Base-by-base conservation (phyloP, 768 basidiomycete species). In the Termitomyces eurrhizus region DNA sequence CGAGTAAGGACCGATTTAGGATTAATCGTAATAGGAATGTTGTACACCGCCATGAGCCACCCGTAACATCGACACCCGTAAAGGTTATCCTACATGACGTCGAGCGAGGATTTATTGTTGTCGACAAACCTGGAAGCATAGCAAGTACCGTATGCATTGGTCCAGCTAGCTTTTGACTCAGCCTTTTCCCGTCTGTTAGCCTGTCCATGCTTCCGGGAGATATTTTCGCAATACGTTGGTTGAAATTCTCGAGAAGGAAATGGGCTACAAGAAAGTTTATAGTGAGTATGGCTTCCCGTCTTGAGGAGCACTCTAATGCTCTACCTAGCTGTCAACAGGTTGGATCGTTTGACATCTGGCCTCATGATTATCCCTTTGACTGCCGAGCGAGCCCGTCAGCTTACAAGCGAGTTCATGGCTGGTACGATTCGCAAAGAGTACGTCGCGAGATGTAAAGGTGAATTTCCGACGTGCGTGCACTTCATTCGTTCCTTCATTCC, bases 1-100 rank as follows among this genome's bases (percentile, higher is more conserved):
- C n/a, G n/a, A n/a, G n/a, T n/a, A n/a, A n/a, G n/a, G n/a, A n/a
- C 16, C 36, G 7, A 59, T 41, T 45, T 24, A 26, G 46, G 33
- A 55, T 45, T 41, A n/a, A 52, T 58, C 13, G 36, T 13, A 21
- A 36, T 48, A 95, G 93, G 69, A 97, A 98, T 68, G 82, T 95
- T 14, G 93, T 95, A 14, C 93, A 95, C 73, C 82, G 94, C n/a
- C 97, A 99, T 70, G 97, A 99, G 74, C 97, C 97, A 6, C 94
- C 97, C 3, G 89, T 99, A 4, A 88, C 94, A 1, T 85, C 89
- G 2, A 89, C 80, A 4, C 91, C 92, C 1, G 86, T 98, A 57
- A 84, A 87, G 63, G 80, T 98, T 41, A 73, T 98, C 4, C 79
- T 87, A 54, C 85, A 88, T 59, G 93, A 98, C 70, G 78, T 78